phyloP scores from a whole-genome alignment of 2,329 filamentous ascomycete species.

The Chaetothyriales sp. region DNA sequence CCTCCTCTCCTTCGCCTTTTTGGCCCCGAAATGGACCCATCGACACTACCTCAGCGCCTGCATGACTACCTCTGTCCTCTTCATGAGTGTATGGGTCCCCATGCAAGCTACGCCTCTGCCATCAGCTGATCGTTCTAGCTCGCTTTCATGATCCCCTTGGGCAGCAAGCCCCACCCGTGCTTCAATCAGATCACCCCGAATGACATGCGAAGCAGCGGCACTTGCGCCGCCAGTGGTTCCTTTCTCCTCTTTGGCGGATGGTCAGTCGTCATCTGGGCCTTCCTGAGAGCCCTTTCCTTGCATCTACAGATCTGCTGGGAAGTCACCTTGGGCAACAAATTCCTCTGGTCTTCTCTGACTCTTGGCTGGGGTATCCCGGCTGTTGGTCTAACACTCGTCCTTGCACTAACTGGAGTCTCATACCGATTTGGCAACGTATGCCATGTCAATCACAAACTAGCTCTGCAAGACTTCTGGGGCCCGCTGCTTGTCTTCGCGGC shows the following conservation, averaged over 20 bases:
- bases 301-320: constrained; percentile 99
- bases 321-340: constrained; percentile 69
- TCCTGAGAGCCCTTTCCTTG: constrained; percentile 76
- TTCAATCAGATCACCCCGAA: constrained; percentile 84
- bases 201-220: constrained; percentile 68
- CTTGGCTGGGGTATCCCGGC: constrained; percentile 75
- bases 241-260: constrained; percentile 79
- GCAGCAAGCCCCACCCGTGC: constrained; percentile 65
- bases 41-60: constrained; percentile 89
- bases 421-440: constrained; percentile 86
- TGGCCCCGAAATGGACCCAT: constrained; percentile 79
- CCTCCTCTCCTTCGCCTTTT: constrained; percentile 60
- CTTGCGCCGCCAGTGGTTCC: constrained; percentile 78
- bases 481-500: constrained; percentile 69
- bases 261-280: constrained; percentile 76
- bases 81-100: constrained; percentile 61
- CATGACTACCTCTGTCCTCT: constrained; percentile 57
- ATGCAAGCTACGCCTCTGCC: not conserved
- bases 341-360: constrained; percentile 73
- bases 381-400: constrained; percentile 58
- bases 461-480: constrained; percentile 77
- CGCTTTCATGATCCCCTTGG: constrained; percentile 81
- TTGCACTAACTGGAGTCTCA: constrained; percentile 79
- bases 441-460: constrained; percentile 84
- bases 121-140: constrained; percentile 39